phyloP scores from a whole-genome alignment of 169 alveolate species.

The Plasmodium vivax region DNA sequence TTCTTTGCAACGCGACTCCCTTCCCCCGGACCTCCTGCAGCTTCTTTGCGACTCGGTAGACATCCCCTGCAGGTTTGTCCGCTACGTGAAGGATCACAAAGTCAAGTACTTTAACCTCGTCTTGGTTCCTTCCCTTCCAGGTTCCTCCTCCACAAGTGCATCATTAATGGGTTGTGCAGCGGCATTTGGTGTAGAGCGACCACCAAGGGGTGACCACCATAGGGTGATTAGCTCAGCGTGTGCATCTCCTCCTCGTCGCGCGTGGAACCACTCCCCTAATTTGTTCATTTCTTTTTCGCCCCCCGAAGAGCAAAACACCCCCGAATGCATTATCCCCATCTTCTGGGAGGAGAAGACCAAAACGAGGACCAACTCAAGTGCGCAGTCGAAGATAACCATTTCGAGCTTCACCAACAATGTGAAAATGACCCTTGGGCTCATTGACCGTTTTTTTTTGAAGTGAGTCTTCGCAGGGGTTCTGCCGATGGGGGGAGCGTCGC shows the following conservation, averaged over 20 bases:
- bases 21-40: not conserved
- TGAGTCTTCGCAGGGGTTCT: not conserved
- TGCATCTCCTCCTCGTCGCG: not conserved
- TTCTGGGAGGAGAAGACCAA: constrained; percentile 46
- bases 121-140: constrained; percentile 50
- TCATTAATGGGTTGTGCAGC: not conserved
- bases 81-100: constrained; percentile 1
- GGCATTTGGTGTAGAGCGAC: not conserved
- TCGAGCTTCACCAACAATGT: constrained; percentile 23
- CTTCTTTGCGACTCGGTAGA: constrained; percentile 40
- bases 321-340: constrained; percentile 35
- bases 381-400: constrained; percentile 13
- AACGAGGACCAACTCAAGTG: not conserved
- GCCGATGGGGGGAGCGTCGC: not conserved
- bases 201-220: too few relatives aligned
- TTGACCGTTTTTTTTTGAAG: constrained; percentile 44
- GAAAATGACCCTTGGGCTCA: constrained; percentile 9
- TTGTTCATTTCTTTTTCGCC: not conserved
- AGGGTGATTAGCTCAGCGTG: not conserved
- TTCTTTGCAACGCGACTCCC: not conserved
- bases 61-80: constrained; percentile 56
- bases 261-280: not conserved
- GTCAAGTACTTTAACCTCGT: constrained; percentile 50
- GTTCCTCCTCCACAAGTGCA: not conserved
- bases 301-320: constrained; percentile 23